Conservation (phyloP, 345 rosid genomes). For the Pseudoturritis turrita region DNA sequence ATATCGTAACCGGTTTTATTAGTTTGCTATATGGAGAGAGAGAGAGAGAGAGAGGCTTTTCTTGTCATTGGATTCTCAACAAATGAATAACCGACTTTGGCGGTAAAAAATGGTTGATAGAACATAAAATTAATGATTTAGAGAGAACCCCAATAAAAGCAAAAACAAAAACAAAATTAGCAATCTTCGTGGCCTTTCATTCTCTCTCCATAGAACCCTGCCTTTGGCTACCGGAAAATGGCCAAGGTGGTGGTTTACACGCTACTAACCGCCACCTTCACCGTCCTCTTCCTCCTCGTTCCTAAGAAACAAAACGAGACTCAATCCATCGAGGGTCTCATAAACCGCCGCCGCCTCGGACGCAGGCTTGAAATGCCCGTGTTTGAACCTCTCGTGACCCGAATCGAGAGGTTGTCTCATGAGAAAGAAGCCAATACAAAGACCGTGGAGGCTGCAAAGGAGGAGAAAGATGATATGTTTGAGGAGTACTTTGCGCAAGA, state of each 20-base stretch:
- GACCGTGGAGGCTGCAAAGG: conserved; percentile 3
- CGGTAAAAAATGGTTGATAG: conserved; percentile 23
- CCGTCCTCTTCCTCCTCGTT: conserved; percentile 30
- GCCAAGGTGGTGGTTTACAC: conserved; percentile 60
- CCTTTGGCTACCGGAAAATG: conserved; percentile 41
- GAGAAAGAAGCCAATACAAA: conserved; percentile 6
- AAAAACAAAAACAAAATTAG: conserved; percentile 4
- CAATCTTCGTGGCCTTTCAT: conserved; percentile 9
- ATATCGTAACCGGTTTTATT: conserved; percentile 14
- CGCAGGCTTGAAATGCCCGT: conserved; percentile 26
- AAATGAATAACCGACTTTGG: conserved; percentile 43
- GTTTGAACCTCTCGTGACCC: conserved; percentile 55
- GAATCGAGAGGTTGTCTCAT: conserved; percentile 37
- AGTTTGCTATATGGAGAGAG: conserved; percentile 14
- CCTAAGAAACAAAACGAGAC: conserved; percentile 13
- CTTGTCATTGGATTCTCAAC: conserved; percentile 6
- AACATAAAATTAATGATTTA: background rate
- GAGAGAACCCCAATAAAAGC: background rate
- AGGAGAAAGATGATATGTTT: conserved; percentile 12
- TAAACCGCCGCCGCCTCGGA: conserved; percentile 54
- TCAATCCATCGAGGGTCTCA: conserved; percentile 7
- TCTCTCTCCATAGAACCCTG: conserved; percentile 12
- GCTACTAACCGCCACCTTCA: conserved; percentile 40
- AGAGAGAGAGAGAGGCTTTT: background rate
- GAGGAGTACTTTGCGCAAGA: conserved; percentile 36